These are phyloP conservation scores for Verticillium longisporum DNA, from an alignment of 2,329 filamentous ascomycete species.

Conservation along the genomic window DNA sequence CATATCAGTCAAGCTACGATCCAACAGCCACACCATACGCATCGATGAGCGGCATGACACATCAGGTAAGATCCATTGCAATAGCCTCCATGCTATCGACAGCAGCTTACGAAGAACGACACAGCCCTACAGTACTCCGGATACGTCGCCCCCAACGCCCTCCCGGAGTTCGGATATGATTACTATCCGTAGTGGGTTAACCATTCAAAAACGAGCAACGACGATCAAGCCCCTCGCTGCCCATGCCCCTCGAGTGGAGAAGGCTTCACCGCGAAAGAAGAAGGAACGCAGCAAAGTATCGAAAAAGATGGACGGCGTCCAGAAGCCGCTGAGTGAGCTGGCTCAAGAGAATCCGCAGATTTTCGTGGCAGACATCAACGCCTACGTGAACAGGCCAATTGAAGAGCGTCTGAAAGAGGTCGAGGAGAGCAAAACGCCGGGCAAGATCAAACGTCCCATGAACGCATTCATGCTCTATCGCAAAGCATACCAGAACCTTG, in stretches of 20 bases:
- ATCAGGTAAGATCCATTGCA: slow-evolving; percentile 5
- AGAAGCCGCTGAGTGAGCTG: slow-evolving; percentile 63
- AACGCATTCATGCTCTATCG: slow-evolving; percentile 98
- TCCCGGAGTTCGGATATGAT: slow-evolving; percentile 26
- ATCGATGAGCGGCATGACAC: slow-evolving; percentile 7
- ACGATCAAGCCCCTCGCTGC: slow-evolving; percentile 18
- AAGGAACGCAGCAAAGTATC: slow-evolving; percentile 32
- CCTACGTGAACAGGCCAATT: slow-evolving; percentile 66
- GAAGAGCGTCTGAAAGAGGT: slow-evolving; percentile 64
- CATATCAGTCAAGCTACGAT: background rate
- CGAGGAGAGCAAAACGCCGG: slow-evolving; percentile 57
- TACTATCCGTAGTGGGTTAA: slow-evolving; percentile 28
- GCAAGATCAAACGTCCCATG: slow-evolving; percentile 86
- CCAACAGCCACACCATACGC: slow-evolving; percentile 5
- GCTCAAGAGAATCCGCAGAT: slow-evolving; percentile 56
- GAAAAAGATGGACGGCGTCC: slow-evolving; percentile 47
- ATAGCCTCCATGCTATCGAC: background rate
- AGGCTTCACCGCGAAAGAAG: slow-evolving; percentile 26
- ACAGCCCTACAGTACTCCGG: slow-evolving; percentile 42
- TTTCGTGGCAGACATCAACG: slow-evolving; percentile 69
- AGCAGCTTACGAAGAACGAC: background rate
- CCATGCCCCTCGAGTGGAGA: slow-evolving; percentile 22
- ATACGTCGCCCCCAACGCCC: slow-evolving; percentile 43
- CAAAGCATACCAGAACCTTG: slow-evolving; percentile 82
- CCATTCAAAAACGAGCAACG: slow-evolving; percentile 16